A percentile compares a stretch with the other conserved stretches of the same genome.
Evolutionary conservation across 228 moss, liverwort and hornwort genomes (phyloP).

Genomic region (Sphagnum fallax): DNA sequence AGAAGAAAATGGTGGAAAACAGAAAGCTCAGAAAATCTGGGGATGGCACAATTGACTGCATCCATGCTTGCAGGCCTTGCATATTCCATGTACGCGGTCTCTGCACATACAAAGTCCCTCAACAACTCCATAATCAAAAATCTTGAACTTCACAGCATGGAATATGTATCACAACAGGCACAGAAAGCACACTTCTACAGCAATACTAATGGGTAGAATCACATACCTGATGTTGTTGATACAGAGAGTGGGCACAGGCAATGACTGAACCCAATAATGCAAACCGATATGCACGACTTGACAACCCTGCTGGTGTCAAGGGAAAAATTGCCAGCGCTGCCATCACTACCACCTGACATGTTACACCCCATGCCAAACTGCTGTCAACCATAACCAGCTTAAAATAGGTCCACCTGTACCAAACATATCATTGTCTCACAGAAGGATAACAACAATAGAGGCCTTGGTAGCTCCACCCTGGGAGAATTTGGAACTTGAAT

Average conservation of each 20-base stretch:
- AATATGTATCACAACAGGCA: not conserved
- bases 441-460: not conserved
- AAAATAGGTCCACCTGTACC: not conserved
- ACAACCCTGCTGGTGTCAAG: conserved; percentile 64
- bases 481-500: not conserved
- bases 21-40: conserved; percentile 73
- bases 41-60: conserved; percentile 63
- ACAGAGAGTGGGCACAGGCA: conserved; percentile 70
- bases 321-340: conserved; percentile 69
- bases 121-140: too few species aligned
- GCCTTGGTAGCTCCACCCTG: too few species aligned
- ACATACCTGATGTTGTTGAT: conserved; percentile 68
- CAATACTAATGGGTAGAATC: too few species aligned
- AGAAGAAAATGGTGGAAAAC: conserved; percentile 75
- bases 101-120: conserved; percentile 29
- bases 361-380: not conserved
- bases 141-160: not conserved
- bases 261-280: conserved; percentile 71
- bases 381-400: not conserved
- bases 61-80: conserved; percentile 72
- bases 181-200: too few species aligned
- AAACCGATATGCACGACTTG: conserved; percentile 87
- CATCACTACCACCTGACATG: conserved; percentile 80
- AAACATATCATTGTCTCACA: not conserved
- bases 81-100: conserved; percentile 73